Evolutionary conservation across 495 filamentous ascomycete genomes (phyloP).

Genomic region (Penicillium silybi): DNA sequence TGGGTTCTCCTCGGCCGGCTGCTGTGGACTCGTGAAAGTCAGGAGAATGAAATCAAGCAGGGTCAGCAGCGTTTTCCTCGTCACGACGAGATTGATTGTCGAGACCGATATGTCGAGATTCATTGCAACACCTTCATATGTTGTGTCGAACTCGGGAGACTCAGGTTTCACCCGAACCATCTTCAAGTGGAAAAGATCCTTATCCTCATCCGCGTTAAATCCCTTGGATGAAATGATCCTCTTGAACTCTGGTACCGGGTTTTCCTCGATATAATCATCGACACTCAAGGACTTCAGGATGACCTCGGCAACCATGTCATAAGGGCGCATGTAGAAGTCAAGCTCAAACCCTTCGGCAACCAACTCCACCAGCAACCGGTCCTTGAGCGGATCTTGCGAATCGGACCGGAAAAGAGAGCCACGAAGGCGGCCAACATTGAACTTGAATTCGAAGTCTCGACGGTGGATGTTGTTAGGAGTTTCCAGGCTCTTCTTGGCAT

Average conservation of each 20-base stretch:
- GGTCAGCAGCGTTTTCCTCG: constrained; percentile 86
- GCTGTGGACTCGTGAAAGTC: constrained; percentile 79
- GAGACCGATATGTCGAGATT: constrained; percentile 90
- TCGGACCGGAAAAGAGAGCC: constrained; percentile 88
- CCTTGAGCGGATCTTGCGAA: constrained; percentile 67
- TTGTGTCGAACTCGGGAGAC: constrained; percentile 86
- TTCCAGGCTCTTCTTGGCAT: constrained; percentile 55
- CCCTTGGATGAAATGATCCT: constrained; percentile 90
- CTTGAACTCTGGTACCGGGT: constrained; percentile 89
- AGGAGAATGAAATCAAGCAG: constrained; percentile 94
- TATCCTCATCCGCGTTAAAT: constrained; percentile 61
- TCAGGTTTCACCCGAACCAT: constrained; percentile 85
- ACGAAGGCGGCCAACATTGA: constrained; percentile 86
- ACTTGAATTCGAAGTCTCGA: constrained; percentile 90
- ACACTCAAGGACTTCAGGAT: constrained; percentile 81
- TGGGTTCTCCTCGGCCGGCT: constrained; percentile 29
- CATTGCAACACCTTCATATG: constrained; percentile 88
- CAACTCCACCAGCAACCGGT: constrained; percentile 82
- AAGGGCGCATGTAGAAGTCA: constrained; percentile 81
- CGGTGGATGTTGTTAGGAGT: constrained; percentile 67
- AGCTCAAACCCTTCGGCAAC: constrained; percentile 87
- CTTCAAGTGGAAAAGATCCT: constrained; percentile 82
- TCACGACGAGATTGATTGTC: constrained; percentile 93
- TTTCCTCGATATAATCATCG: constrained; percentile 89
- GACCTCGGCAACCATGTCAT: constrained; percentile 88